Percentiles rank a stretch among this genome's conserved stretches.
These are phyloP conservation scores for Yamadazyma conglobata DNA, from an alignment of 1,139 yeast genomes.

Conservation along the genomic window DNA sequence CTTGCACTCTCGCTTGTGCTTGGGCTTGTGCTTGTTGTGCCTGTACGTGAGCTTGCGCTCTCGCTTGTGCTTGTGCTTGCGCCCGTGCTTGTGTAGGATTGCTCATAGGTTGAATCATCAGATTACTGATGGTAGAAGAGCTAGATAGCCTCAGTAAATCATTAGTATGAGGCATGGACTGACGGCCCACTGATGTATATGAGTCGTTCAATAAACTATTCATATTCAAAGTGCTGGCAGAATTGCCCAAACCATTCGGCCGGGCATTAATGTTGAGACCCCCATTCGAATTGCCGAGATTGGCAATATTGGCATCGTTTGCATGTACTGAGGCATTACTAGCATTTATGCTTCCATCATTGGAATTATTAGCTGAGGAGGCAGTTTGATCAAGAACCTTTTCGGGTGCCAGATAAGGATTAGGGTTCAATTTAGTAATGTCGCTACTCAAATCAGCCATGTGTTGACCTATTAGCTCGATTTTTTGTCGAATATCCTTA, in stretches of 20 bases:
- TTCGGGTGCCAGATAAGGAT: not conserved
- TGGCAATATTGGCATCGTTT: no score
- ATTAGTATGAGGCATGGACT: no score
- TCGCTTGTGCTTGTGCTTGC: conserved; percentile 3
- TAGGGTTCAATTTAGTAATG: conserved; percentile 11
- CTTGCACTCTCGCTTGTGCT: not conserved
- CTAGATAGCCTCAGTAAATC: no score
- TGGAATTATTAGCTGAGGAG: conserved; percentile 1
- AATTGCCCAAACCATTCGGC: no score
- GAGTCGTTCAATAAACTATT: not conserved
- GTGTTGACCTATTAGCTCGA: conserved; percentile 16
- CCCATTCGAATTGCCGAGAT: no score
- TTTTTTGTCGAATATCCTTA: conserved; percentile 11
- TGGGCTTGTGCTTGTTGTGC: conserved; percentile 4
- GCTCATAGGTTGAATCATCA: not conserved
- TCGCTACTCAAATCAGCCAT: conserved; percentile 17
- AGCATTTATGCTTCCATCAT: no score
- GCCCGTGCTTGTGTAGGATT: conserved; percentile 1
- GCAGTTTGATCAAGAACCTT: conserved; percentile 1
- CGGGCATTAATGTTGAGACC: no score
- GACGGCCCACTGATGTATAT: not conserved
- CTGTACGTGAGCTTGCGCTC: not conserved
- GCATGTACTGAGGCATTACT: no score
- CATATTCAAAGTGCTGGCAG: no score
- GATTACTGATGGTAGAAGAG: no score